phyloP scores from a whole-genome alignment of 176 grass and related monocot species.

The Alopecurus myosuroides region DNA sequence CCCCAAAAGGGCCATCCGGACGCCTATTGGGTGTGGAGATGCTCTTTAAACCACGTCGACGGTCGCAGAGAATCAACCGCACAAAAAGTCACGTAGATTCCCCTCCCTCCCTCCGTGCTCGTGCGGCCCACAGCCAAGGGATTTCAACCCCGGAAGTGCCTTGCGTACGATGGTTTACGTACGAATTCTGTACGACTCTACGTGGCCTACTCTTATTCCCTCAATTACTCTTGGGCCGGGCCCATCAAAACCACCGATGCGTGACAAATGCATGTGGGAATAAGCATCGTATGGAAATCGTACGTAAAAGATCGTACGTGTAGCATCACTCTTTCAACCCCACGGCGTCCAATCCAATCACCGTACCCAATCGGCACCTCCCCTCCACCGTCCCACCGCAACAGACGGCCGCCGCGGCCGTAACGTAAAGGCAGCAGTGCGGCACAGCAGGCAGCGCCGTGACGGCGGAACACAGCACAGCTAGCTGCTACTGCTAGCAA shows the following conservation, averaged over 20 bases:
- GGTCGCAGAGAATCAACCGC: background rate
- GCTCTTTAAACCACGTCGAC: background rate
- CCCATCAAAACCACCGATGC: too few relatives aligned
- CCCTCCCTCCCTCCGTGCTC: background rate
- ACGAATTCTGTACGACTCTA: too few relatives aligned
- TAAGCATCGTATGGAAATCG: too few relatives aligned
- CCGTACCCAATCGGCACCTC: background rate
- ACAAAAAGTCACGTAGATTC: background rate
- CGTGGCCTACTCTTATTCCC: too few relatives aligned
- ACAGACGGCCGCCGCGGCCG: background rate
- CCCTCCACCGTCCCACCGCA: background rate
- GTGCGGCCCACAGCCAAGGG: background rate
- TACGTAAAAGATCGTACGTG: too few relatives aligned
- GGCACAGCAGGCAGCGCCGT: background rate
- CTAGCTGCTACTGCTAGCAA: background rate
- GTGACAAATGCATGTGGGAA: too few relatives aligned
- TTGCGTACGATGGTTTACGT: too few relatives aligned
- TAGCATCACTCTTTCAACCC: too few relatives aligned
- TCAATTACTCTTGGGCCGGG: too few relatives aligned
- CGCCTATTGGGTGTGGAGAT: too few relatives aligned
- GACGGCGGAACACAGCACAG: background rate
- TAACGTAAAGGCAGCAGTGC: background rate
- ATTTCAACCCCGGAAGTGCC: background rate
- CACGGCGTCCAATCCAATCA: constrained; percentile 3
- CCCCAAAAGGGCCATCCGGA: too few relatives aligned